A percentile compares a stretch with the other conserved stretches of the same genome.
phyloP scores from a whole-genome alignment of 2,329 filamentous ascomycete species.

The Trichoderma gracile region DNA sequence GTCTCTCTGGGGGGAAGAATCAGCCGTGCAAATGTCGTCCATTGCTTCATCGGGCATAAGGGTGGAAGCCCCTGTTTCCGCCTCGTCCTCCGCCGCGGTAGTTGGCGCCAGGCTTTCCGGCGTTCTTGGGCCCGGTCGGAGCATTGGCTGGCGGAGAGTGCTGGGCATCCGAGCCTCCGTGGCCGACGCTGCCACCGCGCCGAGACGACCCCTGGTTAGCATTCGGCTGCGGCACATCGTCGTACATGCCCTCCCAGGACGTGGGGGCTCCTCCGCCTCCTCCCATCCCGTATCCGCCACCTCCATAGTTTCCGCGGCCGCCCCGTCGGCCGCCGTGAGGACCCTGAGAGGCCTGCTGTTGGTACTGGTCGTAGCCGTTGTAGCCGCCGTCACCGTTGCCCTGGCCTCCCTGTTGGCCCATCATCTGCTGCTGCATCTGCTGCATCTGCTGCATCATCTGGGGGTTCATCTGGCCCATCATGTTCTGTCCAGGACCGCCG shows the following conservation, averaged over 20 bases:
- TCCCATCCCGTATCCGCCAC: slow-evolving; percentile 33
- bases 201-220: slow-evolving; percentile 51
- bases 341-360: slow-evolving; percentile 50
- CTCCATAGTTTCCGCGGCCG: slow-evolving; percentile 34
- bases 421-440: slow-evolving; percentile 46
- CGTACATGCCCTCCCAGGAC: slow-evolving; percentile 97
- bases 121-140: slow-evolving; percentile 94
- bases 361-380: slow-evolving; percentile 41
- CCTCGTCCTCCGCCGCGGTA: slow-evolving; percentile 88
- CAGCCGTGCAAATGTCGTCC: too few species aligned
- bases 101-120: slow-evolving; percentile 85
- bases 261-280: slow-evolving; percentile 65
- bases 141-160: slow-evolving; percentile 60
- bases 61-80: slow-evolving; percentile 74
- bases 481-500: slow-evolving; percentile 39
- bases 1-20: too few species aligned
- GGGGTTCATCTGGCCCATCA: slow-evolving; percentile 48
- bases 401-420: slow-evolving; percentile 40
- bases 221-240: slow-evolving; percentile 85
- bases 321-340: slow-evolving; percentile 29
- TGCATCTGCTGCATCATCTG: slow-evolving; percentile 63
- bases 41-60: slow-evolving; percentile 56
- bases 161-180: slow-evolving; percentile 43
- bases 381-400: slow-evolving; percentile 34
- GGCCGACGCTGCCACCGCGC: slow-evolving; percentile 46